Conservation (phyloP, 768 basidiomycete genomes). For the Psilocybe tampanensis region DNA sequence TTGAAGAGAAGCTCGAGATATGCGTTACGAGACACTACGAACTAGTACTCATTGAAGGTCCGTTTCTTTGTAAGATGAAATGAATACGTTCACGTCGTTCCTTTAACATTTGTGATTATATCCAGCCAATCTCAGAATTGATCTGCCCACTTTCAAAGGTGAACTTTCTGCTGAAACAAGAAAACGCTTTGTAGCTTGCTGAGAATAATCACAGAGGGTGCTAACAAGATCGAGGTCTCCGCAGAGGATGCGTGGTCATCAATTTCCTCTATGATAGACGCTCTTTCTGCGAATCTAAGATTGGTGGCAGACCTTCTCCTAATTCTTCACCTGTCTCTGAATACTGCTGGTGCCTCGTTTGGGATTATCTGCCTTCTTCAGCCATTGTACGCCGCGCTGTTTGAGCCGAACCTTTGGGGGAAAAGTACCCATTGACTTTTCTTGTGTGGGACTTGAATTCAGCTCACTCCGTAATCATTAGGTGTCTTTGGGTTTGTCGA, state of each 20-base stretch:
- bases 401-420: conserved; percentile 27
- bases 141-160: conserved; percentile 9
- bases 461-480: conserved; percentile 1
- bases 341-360: conserved; percentile 36
- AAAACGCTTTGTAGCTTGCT: not conserved
- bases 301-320: conserved; percentile 6
- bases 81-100: not conserved
- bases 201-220: conserved; percentile 25
- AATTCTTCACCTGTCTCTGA: conserved; percentile 30
- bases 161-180: not conserved
- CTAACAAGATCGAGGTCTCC: conserved; percentile 15
- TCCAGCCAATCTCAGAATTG: conserved; percentile 11
- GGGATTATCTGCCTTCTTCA: conserved; percentile 35
- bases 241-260: conserved; percentile 26
- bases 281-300: conserved; percentile 21
- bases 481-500: conserved; percentile 31
- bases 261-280: conserved; percentile 26
- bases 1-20: not conserved
- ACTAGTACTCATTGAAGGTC: conserved; percentile 4
- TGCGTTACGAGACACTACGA: conserved; percentile 9
- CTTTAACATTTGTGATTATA: not conserved
- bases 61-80: not conserved
- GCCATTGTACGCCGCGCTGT: conserved; percentile 26
- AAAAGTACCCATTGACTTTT: conserved; percentile 21
- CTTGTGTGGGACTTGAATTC: not conserved